Evolutionary conservation across 176 grass and related monocot species (phyloP).

Genomic region (Poa annua): DNA sequence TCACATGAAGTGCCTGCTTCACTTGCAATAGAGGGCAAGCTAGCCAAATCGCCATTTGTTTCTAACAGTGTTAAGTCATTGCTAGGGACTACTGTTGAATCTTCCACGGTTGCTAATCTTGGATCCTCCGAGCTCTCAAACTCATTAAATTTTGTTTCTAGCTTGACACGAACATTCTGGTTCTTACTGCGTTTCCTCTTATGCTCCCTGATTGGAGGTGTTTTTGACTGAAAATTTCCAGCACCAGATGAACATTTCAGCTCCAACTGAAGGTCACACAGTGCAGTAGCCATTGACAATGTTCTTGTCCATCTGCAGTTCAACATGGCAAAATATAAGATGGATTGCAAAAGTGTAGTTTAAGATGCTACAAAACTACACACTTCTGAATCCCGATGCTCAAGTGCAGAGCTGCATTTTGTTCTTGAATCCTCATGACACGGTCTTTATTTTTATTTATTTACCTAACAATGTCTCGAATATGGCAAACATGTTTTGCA

Average conservation of each 20-base stretch:
- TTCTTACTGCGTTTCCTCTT: conserved; percentile 53
- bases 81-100: background rate
- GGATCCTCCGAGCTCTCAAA: conserved; percentile 6
- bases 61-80: background rate
- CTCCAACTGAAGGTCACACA: conserved; percentile 68
- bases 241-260: conserved; percentile 22
- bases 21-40: conserved; percentile 14
- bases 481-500: background rate
- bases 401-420: background rate
- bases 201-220: conserved; percentile 55
- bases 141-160: conserved; percentile 56
- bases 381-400: background rate
- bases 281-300: conserved; percentile 69
- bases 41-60: conserved; percentile 16
- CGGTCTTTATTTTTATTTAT: background rate
- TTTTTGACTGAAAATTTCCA: conserved; percentile 52
- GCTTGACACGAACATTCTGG: conserved; percentile 29
- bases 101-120: background rate
- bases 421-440: background rate
- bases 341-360: conserved; percentile 13
- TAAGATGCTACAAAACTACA: conserved; percentile 3
- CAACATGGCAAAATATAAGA: background rate
- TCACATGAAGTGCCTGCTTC: conserved; percentile 22
- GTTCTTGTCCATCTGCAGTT: conserved; percentile 66
- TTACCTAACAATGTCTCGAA: background rate